Evolutionary conservation across 2,329 filamentous ascomycete genomes (phyloP).

Genomic region (Fusarium sp.): DNA sequence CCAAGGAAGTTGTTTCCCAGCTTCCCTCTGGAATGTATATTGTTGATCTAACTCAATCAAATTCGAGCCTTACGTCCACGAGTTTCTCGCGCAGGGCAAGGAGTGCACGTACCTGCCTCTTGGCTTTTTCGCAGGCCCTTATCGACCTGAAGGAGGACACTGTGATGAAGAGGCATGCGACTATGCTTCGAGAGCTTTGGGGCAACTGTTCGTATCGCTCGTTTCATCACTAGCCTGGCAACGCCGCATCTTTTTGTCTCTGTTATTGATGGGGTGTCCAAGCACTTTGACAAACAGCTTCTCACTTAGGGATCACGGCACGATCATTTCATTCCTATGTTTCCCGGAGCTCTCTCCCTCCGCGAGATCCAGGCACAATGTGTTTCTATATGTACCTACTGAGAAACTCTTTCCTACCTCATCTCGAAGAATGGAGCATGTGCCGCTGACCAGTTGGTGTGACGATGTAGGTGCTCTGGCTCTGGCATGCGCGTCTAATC

Average conservation of each 20-base stretch:
- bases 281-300: not conserved
- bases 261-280: not conserved
- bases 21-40: too few species aligned
- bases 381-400: not conserved
- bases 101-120: conserved; percentile 28
- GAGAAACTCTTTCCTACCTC: not conserved
- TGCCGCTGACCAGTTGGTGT: not conserved
- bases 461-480: not conserved
- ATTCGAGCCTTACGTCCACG: conserved; percentile 32
- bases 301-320: not conserved
- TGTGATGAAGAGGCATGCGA: not conserved
- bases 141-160: not conserved
- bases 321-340: not conserved
- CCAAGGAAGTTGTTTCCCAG: conserved; percentile 2
- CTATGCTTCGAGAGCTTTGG: not conserved
- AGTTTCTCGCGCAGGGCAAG: conserved; percentile 28
- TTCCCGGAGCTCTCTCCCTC: not conserved
- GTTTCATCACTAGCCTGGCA: not conserved
- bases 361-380: not conserved
- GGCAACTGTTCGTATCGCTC: not conserved
- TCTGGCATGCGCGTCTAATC: not conserved
- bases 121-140: not conserved
- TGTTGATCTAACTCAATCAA: too few species aligned
- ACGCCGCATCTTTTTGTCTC: not conserved
- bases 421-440: not conserved